Percentiles rank a stretch among this genome's conserved stretches.
These are phyloP conservation scores for Miscanthus lutarioriparius DNA, from an alignment of 176 grass and related monocot genomes.

Conservation along the genomic window DNA sequence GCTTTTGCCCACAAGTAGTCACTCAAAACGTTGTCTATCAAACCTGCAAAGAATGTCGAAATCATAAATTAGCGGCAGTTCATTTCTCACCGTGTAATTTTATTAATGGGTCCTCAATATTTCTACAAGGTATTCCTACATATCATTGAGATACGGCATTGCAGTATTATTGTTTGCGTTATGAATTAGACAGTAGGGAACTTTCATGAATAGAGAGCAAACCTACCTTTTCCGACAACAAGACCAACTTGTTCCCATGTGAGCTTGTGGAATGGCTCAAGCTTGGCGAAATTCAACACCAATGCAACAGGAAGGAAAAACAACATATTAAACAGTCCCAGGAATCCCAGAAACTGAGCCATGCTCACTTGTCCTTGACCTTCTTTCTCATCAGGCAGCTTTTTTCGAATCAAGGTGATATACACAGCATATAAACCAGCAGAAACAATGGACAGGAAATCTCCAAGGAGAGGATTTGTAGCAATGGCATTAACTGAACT, in stretches of 20 bases:
- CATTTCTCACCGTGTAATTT: neutral
- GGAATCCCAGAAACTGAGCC: slow-evolving; percentile 93
- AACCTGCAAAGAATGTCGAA: slow-evolving; percentile 49
- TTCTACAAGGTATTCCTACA: neutral
- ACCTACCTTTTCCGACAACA: slow-evolving; percentile 91
- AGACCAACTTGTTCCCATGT: slow-evolving; percentile 95
- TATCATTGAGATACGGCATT: neutral
- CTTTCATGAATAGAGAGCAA: slow-evolving; percentile 4
- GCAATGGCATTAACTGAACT: slow-evolving; percentile 57
- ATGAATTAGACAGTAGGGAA: neutral
- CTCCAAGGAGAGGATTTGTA: slow-evolving; percentile 83
- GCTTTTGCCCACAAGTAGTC: slow-evolving; percentile 97
- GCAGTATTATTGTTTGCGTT: neutral
- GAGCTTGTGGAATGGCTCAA: slow-evolving; percentile 86
- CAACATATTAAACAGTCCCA: slow-evolving; percentile 87
- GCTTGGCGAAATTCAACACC: slow-evolving; percentile 75
- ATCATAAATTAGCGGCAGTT: slow-evolving; percentile 27
- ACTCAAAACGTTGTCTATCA: slow-evolving; percentile 94
- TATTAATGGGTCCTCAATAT: neutral
- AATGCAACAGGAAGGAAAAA: slow-evolving; percentile 87
- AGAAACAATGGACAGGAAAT: slow-evolving; percentile 82
- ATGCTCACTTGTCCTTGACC: slow-evolving; percentile 93
- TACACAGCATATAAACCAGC: slow-evolving; percentile 87
- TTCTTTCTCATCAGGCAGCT: slow-evolving; percentile 88
- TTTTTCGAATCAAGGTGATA: slow-evolving; percentile 92